Conservation (phyloP, 164 flowering plant genomes). For the Piper longum region DNA sequence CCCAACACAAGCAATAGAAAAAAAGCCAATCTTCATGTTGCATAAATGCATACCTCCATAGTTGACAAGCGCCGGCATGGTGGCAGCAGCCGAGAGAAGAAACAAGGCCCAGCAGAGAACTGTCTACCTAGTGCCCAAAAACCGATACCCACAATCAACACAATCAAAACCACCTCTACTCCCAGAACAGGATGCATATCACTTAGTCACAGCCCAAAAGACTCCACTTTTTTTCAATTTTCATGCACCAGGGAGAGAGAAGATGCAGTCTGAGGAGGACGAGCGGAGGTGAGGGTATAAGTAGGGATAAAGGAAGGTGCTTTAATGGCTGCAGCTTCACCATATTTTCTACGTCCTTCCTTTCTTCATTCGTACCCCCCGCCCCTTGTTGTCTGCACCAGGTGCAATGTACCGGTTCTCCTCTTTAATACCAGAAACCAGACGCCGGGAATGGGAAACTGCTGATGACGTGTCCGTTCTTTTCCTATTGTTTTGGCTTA, state of each 20-base stretch:
- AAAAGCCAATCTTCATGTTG: not conserved
- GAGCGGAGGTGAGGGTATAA: not conserved
- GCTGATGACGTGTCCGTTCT: too few species aligned
- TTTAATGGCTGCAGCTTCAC: not conserved
- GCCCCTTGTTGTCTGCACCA: not conserved
- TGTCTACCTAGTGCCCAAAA: conserved; percentile 11
- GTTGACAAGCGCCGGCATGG: conserved; percentile 27
- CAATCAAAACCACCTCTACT: not conserved
- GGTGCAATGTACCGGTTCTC: not conserved
- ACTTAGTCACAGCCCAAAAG: conserved; percentile 3
- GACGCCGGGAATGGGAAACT: too few species aligned
- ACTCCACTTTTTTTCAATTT: conserved; percentile 4
- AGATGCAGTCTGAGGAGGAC: not conserved
- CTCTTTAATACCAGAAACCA: too few species aligned
- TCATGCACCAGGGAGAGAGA: conserved; percentile 1
- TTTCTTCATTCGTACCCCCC: not conserved
- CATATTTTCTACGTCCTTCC: not conserved
- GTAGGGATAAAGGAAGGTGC: not conserved
- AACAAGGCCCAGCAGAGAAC: conserved; percentile 2
- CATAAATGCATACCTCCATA: conserved; percentile 11
- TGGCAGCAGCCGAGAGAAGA: not conserved
- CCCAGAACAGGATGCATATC: conserved; percentile 10
- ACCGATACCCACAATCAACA: not conserved
- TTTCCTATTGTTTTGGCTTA: too few species aligned
- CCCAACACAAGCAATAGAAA: not conserved